A percentile compares a stretch with the other conserved stretches of the same genome.
Conservation (phyloP, 352 stramenopile genomes). For the Paralagenidium karlingii region DNA sequence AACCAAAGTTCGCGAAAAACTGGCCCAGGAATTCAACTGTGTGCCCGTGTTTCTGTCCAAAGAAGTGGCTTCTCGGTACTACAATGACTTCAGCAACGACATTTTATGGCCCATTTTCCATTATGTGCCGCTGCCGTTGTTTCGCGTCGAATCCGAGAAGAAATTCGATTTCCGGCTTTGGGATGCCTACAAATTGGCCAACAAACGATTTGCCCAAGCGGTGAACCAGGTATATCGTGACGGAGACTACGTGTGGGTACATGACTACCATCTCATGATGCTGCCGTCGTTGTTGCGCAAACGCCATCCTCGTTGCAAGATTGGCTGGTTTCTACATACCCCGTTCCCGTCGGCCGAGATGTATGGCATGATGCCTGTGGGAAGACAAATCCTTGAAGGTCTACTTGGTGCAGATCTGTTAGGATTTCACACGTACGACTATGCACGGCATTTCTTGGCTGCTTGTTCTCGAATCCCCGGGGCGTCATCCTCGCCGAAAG, state of each 20-base stretch:
- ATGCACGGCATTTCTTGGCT: constrained; percentile 74
- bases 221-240: constrained; percentile 68
- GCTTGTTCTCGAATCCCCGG: constrained; percentile 62
- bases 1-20: constrained; percentile 62
- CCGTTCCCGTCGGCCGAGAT: constrained; percentile 79
- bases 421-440: constrained; percentile 82
- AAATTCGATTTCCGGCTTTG: constrained; percentile 86
- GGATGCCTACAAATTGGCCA: constrained; percentile 80
- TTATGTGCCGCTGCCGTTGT: constrained; percentile 82
- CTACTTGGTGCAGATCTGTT: constrained; percentile 70
- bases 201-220: constrained; percentile 70
- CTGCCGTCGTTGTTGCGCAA: constrained; percentile 64
- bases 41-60: constrained; percentile 83
- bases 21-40: constrained; percentile 82
- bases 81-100: constrained; percentile 89
- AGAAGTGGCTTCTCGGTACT: constrained; percentile 82
- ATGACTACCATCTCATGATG: constrained; percentile 86
- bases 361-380: constrained; percentile 74
- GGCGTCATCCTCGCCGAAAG: constrained; percentile 61
- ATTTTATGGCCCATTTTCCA: constrained; percentile 88
- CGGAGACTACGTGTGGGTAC: constrained; percentile 80
- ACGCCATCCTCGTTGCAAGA: constrained; percentile 53
- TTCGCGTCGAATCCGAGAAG: constrained; percentile 80
- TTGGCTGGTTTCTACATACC: constrained; percentile 84
- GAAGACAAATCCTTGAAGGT: constrained; percentile 62